Percentiles rank a stretch among this genome's conserved stretches.
phyloP scores from a whole-genome alignment of 352 stramenopile genomes.

The Phytophthora citricola region DNA sequence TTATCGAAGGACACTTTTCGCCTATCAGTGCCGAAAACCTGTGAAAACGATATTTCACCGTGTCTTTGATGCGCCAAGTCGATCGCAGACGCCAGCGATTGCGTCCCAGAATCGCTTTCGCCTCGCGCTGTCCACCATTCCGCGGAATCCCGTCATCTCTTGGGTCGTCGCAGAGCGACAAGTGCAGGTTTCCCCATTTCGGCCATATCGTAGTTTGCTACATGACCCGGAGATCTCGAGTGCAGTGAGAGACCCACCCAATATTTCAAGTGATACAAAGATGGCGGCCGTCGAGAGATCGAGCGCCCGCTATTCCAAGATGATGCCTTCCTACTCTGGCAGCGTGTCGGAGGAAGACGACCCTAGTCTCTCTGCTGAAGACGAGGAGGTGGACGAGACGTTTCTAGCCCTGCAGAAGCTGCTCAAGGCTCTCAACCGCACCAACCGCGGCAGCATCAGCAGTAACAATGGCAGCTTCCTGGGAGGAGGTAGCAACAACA shows the following conservation, averaged over 20 bases:
- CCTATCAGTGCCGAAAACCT: conserved; percentile 4
- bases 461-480: conserved; percentile 27
- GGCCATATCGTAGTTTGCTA: conserved; percentile 19
- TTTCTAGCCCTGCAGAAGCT: conserved; percentile 82
- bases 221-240: conserved; percentile 21
- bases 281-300: conserved; percentile 31
- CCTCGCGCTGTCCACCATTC: conserved; percentile 20
- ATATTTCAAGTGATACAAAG: background rate
- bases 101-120: conserved; percentile 32
- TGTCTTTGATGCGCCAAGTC: conserved; percentile 19
- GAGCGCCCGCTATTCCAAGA: conserved; percentile 46
- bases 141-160: no score
- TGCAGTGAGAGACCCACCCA: background rate
- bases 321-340: conserved; percentile 54
- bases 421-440: conserved; percentile 68
- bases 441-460: conserved; percentile 27
- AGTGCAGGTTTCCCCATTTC: background rate
- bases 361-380: conserved; percentile 57
- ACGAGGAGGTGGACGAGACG: conserved; percentile 82
- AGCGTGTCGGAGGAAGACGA: conserved; percentile 50
- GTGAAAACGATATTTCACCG: conserved; percentile 13
- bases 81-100: conserved; percentile 5
- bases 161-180: background rate
- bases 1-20: conserved; percentile 16
- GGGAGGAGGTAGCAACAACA: conserved; percentile 11